Percentiles rank a stretch among this genome's conserved stretches.
These are phyloP conservation scores for Xylariaceae sp. DNA, from an alignment of 2,329 filamentous ascomycete genomes.

Conservation along the genomic window DNA sequence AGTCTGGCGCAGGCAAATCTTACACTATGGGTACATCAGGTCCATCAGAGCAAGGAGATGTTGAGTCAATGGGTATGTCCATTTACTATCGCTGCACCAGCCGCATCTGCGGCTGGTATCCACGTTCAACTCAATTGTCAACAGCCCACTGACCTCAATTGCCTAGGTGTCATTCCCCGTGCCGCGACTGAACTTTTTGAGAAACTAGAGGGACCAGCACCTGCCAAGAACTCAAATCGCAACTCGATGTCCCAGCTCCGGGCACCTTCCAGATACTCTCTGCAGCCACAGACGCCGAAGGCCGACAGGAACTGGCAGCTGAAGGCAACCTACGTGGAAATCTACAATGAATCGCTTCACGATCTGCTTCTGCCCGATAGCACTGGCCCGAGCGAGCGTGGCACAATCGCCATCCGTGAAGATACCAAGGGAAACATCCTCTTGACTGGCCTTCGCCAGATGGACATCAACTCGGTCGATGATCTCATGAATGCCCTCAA, in stretches of 20 bases:
- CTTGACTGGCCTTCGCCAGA: constrained; percentile 82
- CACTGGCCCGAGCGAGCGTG: constrained; percentile 66
- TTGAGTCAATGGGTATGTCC: constrained; percentile 72
- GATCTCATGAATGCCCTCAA: constrained; percentile 87
- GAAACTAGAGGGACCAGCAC: constrained; percentile 62
- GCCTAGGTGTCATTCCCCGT: constrained; percentile 87
- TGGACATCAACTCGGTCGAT: constrained; percentile 86
- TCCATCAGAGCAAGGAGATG: constrained; percentile 69
- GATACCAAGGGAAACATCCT: constrained; percentile 93
- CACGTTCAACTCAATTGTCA: too few species aligned
- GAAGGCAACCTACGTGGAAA: constrained; percentile 93
- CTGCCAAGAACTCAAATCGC: constrained; percentile 46
- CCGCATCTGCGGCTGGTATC: too few species aligned
- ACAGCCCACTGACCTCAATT: constrained; percentile 10
- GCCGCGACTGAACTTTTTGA: constrained; percentile 87
- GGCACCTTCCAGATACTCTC: constrained; percentile 75
- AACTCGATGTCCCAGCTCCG: constrained; percentile 74
- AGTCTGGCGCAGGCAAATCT: constrained; percentile 96
- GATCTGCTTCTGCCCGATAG: constrained; percentile 82
- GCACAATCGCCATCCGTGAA: constrained; percentile 85
- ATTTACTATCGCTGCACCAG: too few species aligned
- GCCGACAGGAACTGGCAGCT: constrained; percentile 81
- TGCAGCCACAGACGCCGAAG: constrained; percentile 44
- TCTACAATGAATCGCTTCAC: constrained; percentile 94
- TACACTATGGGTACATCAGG: constrained; percentile 98